Percentiles rank a stretch among this genome's conserved stretches.
phyloP scores from a whole-genome alignment of 2,329 filamentous ascomycete species.

The Mariannaea sp. region DNA sequence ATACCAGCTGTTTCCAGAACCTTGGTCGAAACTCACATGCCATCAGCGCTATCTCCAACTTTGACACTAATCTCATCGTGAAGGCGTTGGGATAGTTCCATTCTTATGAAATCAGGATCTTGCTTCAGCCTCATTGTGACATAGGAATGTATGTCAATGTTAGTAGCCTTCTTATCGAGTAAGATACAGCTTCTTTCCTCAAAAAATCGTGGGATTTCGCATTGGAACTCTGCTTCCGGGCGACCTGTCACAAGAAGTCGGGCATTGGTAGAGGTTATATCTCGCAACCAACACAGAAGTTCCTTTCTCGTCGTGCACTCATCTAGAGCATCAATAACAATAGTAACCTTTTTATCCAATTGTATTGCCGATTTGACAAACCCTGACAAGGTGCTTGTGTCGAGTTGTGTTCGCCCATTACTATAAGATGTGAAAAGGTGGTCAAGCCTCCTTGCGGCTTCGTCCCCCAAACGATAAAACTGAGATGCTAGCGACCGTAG shows the following conservation, averaged over 20 bases:
- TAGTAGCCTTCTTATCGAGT: conserved; percentile 22
- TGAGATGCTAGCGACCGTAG: too few species aligned
- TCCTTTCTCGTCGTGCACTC: conserved; percentile 28
- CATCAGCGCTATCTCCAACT: conserved; percentile 32
- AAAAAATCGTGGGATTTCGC: conserved; percentile 14
- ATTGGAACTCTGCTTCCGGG: conserved; percentile 27
- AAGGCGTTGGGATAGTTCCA: conserved; percentile 18
- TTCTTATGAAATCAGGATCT: conserved; percentile 20
- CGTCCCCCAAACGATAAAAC: too few species aligned
- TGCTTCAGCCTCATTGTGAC: conserved; percentile 18
- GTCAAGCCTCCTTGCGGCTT: too few species aligned
- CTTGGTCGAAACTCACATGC: conserved; percentile 34
- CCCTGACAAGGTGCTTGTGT: too few species aligned
- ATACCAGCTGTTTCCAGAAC: neutral
- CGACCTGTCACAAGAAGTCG: conserved; percentile 26
- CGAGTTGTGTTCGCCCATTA: too few species aligned
- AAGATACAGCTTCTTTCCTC: conserved; percentile 22
- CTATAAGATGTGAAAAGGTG: too few species aligned
- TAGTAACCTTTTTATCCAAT: too few species aligned
- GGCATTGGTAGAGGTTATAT: neutral
- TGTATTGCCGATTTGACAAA: too few species aligned
- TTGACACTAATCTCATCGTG: conserved; percentile 11
- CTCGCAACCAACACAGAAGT: conserved; percentile 27
- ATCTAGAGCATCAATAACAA: conserved; percentile 16
- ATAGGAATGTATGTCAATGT: conserved; percentile 25